Evolutionary conservation across 2,329 filamentous ascomycete genomes (phyloP).

Genomic region (Exophiala lecanii-corni): DNA sequence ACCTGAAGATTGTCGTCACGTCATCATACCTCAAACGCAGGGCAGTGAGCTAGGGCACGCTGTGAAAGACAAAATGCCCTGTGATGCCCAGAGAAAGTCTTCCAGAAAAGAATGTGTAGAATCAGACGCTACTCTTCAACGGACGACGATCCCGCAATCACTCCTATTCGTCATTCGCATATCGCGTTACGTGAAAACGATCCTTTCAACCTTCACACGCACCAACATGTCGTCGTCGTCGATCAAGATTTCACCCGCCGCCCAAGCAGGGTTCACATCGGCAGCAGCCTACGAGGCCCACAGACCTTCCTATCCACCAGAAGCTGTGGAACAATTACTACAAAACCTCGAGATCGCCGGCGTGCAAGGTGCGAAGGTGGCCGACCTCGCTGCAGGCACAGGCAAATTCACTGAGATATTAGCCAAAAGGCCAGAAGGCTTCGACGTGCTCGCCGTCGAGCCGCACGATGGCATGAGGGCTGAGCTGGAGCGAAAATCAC

Average conservation of each 20-base stretch:
- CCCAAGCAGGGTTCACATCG: constrained; percentile 56
- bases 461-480: constrained; percentile 63
- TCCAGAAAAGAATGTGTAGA: too few species aligned
- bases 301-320: constrained; percentile 61
- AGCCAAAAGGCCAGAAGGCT: constrained; percentile 54
- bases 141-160: too few species aligned
- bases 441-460: constrained; percentile 58
- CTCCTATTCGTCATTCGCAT: too few species aligned
- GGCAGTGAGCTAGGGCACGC: too few species aligned
- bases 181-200: too few species aligned
- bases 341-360: constrained; percentile 49
- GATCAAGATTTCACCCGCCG: constrained; percentile 23
- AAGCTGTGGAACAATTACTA: constrained; percentile 57
- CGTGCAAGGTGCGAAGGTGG: constrained; percentile 38
- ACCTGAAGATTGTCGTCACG: too few species aligned
- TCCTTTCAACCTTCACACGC: too few species aligned
- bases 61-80: too few species aligned
- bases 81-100: too few species aligned
- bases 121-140: too few species aligned
- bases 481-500: constrained; percentile 54
- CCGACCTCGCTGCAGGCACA: constrained; percentile 63
- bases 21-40: too few species aligned
- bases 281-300: constrained; percentile 62
- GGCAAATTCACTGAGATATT: constrained; percentile 66
- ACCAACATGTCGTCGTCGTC: too few species aligned